Evolutionary conservation across 352 stramenopile genomes (phyloP).

Genomic region (Globisporangium spinosum): DNA sequence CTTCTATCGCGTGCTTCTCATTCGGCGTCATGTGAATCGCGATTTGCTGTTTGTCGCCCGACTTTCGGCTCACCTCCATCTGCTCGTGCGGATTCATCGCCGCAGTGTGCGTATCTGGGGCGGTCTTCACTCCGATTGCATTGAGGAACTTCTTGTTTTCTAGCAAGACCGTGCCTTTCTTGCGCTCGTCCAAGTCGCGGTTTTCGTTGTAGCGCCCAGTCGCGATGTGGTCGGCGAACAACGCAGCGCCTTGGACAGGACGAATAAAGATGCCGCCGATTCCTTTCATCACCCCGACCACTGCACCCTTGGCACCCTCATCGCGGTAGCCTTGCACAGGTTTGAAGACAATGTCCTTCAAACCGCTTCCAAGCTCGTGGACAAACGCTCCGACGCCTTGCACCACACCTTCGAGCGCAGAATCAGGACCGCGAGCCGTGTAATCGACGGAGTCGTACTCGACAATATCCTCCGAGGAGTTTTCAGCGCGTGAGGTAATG

Average conservation of each 20-base stretch:
- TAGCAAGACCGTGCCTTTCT: constrained; percentile 41
- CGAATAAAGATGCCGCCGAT: constrained; percentile 47
- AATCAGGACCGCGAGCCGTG: constrained; percentile 40
- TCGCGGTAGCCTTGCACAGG: constrained; percentile 55
- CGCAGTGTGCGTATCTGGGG: constrained; percentile 41
- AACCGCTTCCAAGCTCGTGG: constrained; percentile 54
- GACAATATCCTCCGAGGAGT: constrained; percentile 37
- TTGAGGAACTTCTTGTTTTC: constrained; percentile 42
- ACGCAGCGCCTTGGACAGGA: constrained; percentile 46
- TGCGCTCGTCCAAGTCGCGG: constrained; percentile 38
- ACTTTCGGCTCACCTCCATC: constrained; percentile 24
- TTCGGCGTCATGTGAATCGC: constrained; percentile 37
- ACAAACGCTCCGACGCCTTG: constrained; percentile 55
- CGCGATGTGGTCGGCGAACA: constrained; percentile 65
- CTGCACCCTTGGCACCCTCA: constrained; percentile 53
- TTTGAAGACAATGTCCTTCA: constrained; percentile 66
- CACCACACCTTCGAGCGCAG: constrained; percentile 41
- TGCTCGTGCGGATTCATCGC: constrained; percentile 51
- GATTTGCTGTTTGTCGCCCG: constrained; percentile 34
- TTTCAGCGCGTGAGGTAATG: constrained; percentile 34
- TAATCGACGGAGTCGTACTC: constrained; percentile 62
- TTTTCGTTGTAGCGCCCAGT: constrained; percentile 62
- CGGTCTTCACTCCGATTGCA: constrained; percentile 34
- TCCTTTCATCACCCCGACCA: constrained; percentile 57
- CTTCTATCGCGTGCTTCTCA: constrained; percentile 36